Evolutionary conservation across 1,139 yeast species (phyloP).

Genomic region (Pneumocystis sp.): DNA sequence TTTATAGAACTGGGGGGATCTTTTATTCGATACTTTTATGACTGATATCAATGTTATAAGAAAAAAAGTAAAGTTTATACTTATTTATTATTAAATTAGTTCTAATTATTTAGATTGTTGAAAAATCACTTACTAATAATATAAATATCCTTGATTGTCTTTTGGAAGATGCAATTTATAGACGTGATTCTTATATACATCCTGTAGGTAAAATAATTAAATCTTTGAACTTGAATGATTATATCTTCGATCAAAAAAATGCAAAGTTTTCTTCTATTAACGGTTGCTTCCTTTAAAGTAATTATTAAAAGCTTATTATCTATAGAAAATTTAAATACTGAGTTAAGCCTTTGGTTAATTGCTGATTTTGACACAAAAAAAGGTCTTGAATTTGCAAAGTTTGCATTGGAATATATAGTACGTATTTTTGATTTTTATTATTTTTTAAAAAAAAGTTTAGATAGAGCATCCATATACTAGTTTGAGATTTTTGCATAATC

Average conservation of each 20-base stretch:
- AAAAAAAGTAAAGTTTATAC: background rate
- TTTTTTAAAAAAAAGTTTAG: conserved; percentile 4
- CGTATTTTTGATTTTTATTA: background rate
- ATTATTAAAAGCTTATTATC: conserved; percentile 1
- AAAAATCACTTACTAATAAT: conserved; percentile 15
- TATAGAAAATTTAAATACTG: conserved; percentile 11
- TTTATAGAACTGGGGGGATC: background rate
- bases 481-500: conserved; percentile 24
- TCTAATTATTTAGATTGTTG: conserved; percentile 10
- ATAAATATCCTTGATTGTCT: conserved; percentile 17
- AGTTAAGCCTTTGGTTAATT: conserved; percentile 35
- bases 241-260: background rate
- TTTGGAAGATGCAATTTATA: conserved; percentile 9
- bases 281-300: background rate
- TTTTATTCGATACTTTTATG: background rate
- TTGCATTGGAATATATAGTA: conserved; percentile 23
- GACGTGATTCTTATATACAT: conserved; percentile 12
- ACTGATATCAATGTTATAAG: background rate
- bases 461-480: conserved; percentile 22
- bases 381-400: conserved; percentile 32
- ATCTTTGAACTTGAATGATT: conserved; percentile 9
- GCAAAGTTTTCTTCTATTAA: conserved; percentile 5
- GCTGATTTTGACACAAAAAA: conserved; percentile 36
- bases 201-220: conserved; percentile 16
- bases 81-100: background rate